phyloP scores from a whole-genome alignment of 169 alveolate species.

The Plasmodium coatneyi region DNA sequence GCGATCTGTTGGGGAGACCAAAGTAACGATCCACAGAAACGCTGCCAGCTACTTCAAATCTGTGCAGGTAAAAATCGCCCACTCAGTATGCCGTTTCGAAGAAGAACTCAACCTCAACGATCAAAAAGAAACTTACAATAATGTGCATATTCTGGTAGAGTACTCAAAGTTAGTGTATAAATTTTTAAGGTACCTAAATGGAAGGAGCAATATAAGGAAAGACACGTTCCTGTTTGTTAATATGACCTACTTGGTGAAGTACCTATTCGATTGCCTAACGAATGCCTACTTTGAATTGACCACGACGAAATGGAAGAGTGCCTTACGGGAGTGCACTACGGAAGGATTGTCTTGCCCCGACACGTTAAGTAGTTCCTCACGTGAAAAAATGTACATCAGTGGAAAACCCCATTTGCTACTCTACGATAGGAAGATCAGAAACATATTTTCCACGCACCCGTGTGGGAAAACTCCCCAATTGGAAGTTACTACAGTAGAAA shows the following conservation, averaged over 20 bases:
- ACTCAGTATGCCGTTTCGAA: conserved; percentile 9
- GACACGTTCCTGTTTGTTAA: conserved; percentile 13
- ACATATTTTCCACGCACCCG: not conserved
- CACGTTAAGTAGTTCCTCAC: not conserved
- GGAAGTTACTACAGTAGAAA: not conserved
- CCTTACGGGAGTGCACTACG: not conserved
- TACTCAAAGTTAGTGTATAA: conserved; percentile 12
- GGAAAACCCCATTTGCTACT: conserved; percentile 64
- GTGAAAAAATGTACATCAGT: conserved; percentile 12
- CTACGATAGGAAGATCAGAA: not conserved
- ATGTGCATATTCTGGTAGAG: conserved; percentile 18
- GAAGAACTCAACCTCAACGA: not conserved
- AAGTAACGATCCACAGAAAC: not conserved
- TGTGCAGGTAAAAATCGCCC: not conserved
- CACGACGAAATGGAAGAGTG: not conserved
- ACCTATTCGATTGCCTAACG: conserved; percentile 11
- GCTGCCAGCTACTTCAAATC: not conserved
- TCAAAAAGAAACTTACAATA: conserved; percentile 2
- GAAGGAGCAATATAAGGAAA: not conserved
- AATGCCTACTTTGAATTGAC: not conserved
- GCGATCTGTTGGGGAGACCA: not conserved
- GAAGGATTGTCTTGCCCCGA: not conserved
- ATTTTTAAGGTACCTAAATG: conserved; percentile 18
- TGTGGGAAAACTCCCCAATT: not conserved
- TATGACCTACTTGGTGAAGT: conserved; percentile 17